These are phyloP conservation scores for Cutaneotrichosporon mucoides DNA, from an alignment of 1,284 basidiomycete species.

Conservation along the genomic window DNA sequence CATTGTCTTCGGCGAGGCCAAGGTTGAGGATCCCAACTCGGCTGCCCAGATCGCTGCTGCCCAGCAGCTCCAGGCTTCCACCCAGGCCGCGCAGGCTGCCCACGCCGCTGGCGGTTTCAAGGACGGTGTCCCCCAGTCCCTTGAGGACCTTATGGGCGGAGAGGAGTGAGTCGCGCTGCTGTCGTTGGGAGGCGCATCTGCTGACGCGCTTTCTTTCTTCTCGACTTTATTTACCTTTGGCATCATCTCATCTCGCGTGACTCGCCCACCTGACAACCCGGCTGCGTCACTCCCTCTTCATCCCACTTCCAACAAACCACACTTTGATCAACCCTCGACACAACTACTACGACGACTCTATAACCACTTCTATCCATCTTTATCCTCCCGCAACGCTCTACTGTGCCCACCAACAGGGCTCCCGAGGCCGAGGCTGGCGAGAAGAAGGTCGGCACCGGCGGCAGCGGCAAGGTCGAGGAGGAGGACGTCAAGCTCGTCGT, in stretches of 20 bases:
- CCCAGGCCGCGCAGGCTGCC: conserved; percentile 46
- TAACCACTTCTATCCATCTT: too few species aligned
- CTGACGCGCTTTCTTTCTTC: background rate
- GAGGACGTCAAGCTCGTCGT: conserved; percentile 96
- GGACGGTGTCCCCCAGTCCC: conserved; percentile 56
- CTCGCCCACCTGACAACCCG: too few species aligned
- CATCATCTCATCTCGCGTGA: too few species aligned
- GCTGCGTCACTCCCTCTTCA: too few species aligned
- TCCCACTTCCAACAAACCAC: too few species aligned
- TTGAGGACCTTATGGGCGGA: conserved; percentile 56
- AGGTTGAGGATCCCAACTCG: conserved; percentile 89
- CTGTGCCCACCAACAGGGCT: too few species aligned
- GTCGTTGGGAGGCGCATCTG: background rate
- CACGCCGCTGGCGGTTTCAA: conserved; percentile 48
- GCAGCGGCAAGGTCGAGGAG: conserved; percentile 67
- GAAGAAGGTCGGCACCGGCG: conserved; percentile 43
- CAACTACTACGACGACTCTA: too few species aligned
- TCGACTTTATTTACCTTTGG: too few species aligned
- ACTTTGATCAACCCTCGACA: too few species aligned
- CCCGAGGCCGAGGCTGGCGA: conserved; percentile 56
- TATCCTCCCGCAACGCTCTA: too few species aligned
- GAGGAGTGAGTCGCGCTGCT: conserved; percentile 54
- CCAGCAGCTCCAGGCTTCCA: conserved; percentile 66
- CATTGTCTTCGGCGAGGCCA: conserved; percentile 98
- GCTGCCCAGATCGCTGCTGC: conserved; percentile 77